Evolutionary conservation across 306 rosid species (phyloP).

Genomic region (Datisca glomerata): DNA sequence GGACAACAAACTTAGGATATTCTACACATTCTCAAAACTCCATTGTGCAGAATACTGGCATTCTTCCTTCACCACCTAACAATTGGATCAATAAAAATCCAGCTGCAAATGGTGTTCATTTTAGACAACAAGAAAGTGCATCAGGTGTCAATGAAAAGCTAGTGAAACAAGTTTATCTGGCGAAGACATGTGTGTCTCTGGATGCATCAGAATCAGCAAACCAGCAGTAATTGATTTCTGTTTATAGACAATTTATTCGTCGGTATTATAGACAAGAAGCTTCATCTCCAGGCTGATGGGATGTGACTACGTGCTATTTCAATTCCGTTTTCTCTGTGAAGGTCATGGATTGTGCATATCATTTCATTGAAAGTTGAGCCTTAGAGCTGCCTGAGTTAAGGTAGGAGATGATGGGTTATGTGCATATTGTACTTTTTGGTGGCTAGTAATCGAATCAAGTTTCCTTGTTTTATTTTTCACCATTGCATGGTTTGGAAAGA

Average conservation of each 20-base stretch:
- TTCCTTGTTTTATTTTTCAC: too few relatives aligned
- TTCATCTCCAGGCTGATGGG: background rate
- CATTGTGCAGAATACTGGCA: conserved; percentile 27
- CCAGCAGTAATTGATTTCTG: conserved; percentile 22
- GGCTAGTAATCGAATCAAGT: too few relatives aligned
- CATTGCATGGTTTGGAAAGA: too few relatives aligned
- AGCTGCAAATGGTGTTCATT: conserved; percentile 29
- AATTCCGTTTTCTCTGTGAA: background rate
- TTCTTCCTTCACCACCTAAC: conserved; percentile 75
- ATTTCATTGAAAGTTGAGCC: too few relatives aligned
- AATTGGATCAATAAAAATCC: conserved; percentile 63
- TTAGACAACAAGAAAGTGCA: conserved; percentile 42
- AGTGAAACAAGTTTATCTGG: conserved; percentile 54
- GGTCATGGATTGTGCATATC: too few relatives aligned
- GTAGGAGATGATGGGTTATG: too few relatives aligned
- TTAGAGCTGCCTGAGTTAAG: too few relatives aligned
- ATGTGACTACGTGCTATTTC: background rate
- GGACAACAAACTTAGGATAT: conserved; percentile 32
- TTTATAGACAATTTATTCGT: conserved; percentile 1
- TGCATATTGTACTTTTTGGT: too few relatives aligned
- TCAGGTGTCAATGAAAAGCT: conserved; percentile 42
- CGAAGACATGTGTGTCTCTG: conserved; percentile 34
- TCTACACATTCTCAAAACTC: conserved; percentile 27
- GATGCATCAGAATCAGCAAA: conserved; percentile 31
- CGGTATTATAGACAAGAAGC: background rate